Evolutionary conservation across 768 basidiomycete genomes (phyloP), one percentile per base, ranked within the genome.

Genomic region (Suillus tomentosus): DNA sequence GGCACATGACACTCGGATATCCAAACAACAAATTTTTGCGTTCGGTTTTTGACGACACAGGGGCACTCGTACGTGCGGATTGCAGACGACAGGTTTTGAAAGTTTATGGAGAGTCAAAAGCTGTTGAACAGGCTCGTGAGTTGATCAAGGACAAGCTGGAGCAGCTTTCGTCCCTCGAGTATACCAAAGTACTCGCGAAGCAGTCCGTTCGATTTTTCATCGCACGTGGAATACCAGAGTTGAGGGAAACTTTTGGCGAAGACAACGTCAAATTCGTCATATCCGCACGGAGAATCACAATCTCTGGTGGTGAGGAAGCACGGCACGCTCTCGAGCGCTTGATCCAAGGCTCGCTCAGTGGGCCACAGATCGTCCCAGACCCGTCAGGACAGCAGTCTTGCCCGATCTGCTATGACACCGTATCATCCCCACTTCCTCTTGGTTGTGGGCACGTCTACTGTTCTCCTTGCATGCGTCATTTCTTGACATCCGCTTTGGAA

Each of bases 361-460:
- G 72, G 5, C 48, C 63, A 8, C 55, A 14, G 43, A 61, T 36
- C 17, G 47, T 62, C 8, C 37, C 45, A 0, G 60, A 62, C 14
- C 24, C 45, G 50, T 65, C 65, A 27, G 67, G 53, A 17, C 10
- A 47, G 34, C 66, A 68, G 17, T 67, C 61, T 3, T 89, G 87
- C 66, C 87, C 87, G 6, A 77, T 89, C 53, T 89, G 88, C 68
- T 81, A 79, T 57, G 81, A 83, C 64, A 66, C 4, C 1, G 60
- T 76, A 14, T 81, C 11, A 69, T 79, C 22, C 84, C 87, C 1
- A 68, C 85, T 31, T 77, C 78, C 58, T 15, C 78, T 92, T 1
- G 76, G 73, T 5, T 94, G 92, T 65, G 85, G 88, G 0, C 91
- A 94, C 69, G 64, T 68, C 0, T 91, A 86, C 80, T 94, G 92